Conservation (phyloP, 331 rosid genomes). For the Spiraea crenata region DNA sequence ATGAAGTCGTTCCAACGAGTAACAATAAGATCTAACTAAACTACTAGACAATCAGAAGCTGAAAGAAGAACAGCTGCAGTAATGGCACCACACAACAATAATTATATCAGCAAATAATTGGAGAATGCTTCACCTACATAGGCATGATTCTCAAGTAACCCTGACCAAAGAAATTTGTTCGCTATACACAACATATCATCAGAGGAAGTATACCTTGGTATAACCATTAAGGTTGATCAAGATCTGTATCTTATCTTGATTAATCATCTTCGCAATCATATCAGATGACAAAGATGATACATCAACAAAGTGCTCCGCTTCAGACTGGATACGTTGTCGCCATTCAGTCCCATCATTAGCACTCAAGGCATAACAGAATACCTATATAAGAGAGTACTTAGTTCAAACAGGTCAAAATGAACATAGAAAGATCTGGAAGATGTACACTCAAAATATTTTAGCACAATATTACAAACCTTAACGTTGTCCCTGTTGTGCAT, state of each 20-base stretch:
- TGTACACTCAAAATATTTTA: not conserved
- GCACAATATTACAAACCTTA: constrained; percentile 53
- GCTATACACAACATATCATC: not conserved
- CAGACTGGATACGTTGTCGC: constrained; percentile 91
- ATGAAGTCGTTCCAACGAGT: constrained; percentile 1
- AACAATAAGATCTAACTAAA: not conserved
- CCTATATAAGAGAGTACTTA: constrained; percentile 37
- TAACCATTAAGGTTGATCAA: constrained; percentile 96
- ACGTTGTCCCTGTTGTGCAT: constrained; percentile 87
- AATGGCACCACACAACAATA: not conserved
- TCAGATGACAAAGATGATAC: constrained; percentile 92
- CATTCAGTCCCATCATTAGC: constrained; percentile 91
- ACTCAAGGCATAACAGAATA: constrained; percentile 96
- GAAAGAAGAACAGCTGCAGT: not conserved
- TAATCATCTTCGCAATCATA: constrained; percentile 82
- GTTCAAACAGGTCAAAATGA: constrained; percentile 1
- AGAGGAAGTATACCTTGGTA: constrained; percentile 68
- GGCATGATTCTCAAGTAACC: not conserved
- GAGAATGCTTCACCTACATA: not conserved
- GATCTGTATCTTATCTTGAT: constrained; percentile 77
- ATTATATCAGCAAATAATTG: not conserved
- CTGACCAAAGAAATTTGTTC: not conserved
- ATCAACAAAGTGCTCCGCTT: constrained; percentile 88
- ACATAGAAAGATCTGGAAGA: not conserved
- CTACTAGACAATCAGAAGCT: not conserved